Percentiles rank a stretch among this genome's conserved stretches.
These are phyloP conservation scores for Cinnamomum chago DNA, from an alignment of 164 flowering plant species.

Conservation along the genomic window DNA sequence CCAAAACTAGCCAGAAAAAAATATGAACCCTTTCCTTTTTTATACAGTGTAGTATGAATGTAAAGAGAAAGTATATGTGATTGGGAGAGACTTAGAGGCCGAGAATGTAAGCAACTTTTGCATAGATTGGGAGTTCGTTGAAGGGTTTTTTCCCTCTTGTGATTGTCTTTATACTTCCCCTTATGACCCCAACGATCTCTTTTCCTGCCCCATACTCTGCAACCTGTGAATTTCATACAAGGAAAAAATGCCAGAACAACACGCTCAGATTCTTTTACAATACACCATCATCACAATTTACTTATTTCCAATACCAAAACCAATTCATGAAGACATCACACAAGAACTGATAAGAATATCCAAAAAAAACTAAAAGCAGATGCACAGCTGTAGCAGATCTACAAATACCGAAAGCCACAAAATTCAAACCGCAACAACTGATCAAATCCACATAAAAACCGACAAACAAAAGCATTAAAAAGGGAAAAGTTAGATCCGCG, in stretches of 20 bases:
- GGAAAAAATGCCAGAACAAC: not conserved
- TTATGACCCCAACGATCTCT: conserved; percentile 60
- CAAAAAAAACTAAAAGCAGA: too few species aligned
- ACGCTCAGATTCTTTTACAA: too few species aligned
- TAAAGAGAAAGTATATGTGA: conserved; percentile 39
- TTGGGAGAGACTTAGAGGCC: conserved; percentile 63
- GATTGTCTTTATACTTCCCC: conserved; percentile 60
- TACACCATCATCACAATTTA: too few species aligned
- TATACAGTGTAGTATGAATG: not conserved
- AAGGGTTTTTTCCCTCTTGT: conserved; percentile 30
- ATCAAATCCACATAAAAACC: too few species aligned
- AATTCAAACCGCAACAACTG: too few species aligned
- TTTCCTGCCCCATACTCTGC: conserved; percentile 45
- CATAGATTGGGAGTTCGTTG: conserved; percentile 26
- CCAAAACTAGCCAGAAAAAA: not conserved
- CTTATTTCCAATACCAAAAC: too few species aligned
- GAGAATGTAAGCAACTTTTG: conserved; percentile 54
- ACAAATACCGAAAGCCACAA: too few species aligned
- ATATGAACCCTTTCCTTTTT: not conserved
- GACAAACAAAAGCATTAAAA: too few species aligned
- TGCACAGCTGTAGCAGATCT: too few species aligned
- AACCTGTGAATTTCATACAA: conserved; percentile 32
- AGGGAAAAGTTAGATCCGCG: too few species aligned
- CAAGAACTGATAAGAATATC: too few species aligned
- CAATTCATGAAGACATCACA: too few species aligned